phyloP scores from a whole-genome alignment of 2,329 filamentous ascomycete genomes.

The Calonectria pauciramosa region DNA sequence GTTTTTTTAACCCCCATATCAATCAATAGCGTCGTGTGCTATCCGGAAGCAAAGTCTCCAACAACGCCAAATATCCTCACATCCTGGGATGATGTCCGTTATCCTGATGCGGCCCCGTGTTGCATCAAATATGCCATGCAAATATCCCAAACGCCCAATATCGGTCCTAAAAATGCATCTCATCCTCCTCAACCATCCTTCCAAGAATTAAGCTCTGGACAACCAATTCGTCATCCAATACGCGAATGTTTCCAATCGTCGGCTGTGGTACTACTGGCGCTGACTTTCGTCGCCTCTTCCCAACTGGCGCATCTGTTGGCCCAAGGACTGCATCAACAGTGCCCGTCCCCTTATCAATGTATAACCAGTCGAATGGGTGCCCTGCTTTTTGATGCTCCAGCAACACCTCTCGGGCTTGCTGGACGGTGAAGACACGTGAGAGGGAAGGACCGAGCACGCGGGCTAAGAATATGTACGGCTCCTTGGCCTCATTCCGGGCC shows the following conservation, averaged over 20 bases:
- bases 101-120: not conserved
- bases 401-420: constrained; percentile 74
- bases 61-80: constrained; percentile 13
- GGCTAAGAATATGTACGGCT: constrained; percentile 84
- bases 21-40: not conserved
- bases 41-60: constrained; percentile 10
- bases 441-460: constrained; percentile 83
- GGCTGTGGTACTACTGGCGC: constrained; percentile 30
- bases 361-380: constrained; percentile 80
- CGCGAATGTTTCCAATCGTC: constrained; percentile 67
- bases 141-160: constrained; percentile 35
- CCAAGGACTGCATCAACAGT: constrained; percentile 65
- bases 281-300: constrained; percentile 59
- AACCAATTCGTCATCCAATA: constrained; percentile 88
- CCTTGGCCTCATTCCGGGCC: constrained; percentile 72
- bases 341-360: constrained; percentile 76
- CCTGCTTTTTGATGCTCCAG: constrained; percentile 62
- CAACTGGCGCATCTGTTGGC: constrained; percentile 33
- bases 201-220: constrained; percentile 94
- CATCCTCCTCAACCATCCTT: constrained; percentile 76
- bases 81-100: not conserved
- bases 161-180: constrained; percentile 48
- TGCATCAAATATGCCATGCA: constrained; percentile 23
- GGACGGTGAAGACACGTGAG: constrained; percentile 73
- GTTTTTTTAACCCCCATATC: not conserved